A percentile compares a stretch with the other conserved stretches of the same genome.
Evolutionary conservation across 2,329 filamentous ascomycete species (phyloP).

Genomic region (Fusarium poae): DNA sequence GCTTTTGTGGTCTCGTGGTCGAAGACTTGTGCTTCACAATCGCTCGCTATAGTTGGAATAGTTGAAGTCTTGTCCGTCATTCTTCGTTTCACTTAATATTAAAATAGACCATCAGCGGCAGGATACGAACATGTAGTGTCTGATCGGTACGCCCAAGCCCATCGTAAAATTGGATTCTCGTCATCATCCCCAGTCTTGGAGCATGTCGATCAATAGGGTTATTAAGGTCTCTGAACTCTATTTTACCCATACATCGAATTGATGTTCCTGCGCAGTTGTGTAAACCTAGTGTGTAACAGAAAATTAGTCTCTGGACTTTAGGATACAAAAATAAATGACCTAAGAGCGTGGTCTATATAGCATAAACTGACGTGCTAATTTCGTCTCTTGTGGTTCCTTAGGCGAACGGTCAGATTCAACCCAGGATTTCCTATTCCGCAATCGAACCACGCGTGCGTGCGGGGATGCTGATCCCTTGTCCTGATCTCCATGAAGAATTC

Average conservation of each 20-base stretch:
- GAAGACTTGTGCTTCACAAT: slow-evolving; percentile 22
- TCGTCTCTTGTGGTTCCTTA: neutral
- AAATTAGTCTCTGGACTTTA: too few species aligned
- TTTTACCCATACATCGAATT: slow-evolving; percentile 16
- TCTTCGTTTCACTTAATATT: neutral
- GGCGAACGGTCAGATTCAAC: slow-evolving; percentile 31
- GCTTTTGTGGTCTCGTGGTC: slow-evolving; percentile 27
- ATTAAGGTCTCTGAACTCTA: slow-evolving; percentile 35
- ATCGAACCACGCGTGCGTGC: slow-evolving; percentile 9
- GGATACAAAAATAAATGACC: too few species aligned
- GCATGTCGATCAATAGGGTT: slow-evolving; percentile 22
- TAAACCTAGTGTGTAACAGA: neutral
- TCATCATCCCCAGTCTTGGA: slow-evolving; percentile 7
- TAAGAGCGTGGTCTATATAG: too few species aligned
- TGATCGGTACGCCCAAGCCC: neutral
- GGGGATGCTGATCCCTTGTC: slow-evolving; percentile 33
- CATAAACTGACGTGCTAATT: too few species aligned
- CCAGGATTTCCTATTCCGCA: slow-evolving; percentile 17
- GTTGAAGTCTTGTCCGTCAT: neutral
- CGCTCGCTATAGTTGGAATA: slow-evolving; percentile 6
- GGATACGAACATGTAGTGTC: neutral
- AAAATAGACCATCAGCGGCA: neutral
- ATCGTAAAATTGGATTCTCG: slow-evolving; percentile 1
- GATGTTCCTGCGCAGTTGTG: slow-evolving; percentile 43
- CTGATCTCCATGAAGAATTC: slow-evolving; percentile 33